Conservation (phyloP, 768 basidiomycete species). For the Lactifluus echinatus region DNA sequence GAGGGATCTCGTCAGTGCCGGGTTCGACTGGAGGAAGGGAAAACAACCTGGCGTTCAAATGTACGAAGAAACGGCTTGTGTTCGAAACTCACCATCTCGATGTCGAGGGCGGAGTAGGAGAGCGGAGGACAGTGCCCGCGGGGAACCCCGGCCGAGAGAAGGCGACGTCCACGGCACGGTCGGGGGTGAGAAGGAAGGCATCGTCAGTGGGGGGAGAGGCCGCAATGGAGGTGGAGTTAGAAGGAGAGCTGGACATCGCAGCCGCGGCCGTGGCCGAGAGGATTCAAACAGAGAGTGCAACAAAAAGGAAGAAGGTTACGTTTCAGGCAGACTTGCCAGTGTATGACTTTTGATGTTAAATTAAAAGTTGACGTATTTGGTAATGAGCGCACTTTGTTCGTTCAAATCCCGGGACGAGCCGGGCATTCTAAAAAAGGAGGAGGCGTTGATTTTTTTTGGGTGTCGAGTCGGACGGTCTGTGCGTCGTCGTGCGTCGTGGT, state of each 20-base stretch:
- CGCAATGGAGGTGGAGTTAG: constrained; percentile 38
- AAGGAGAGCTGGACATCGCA: constrained; percentile 23
- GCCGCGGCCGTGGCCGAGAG: constrained; percentile 10
- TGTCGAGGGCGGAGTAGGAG: constrained; percentile 75
- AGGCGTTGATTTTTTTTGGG: background rate
- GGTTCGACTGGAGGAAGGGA: constrained; percentile 60
- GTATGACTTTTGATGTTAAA: constrained; percentile 54
- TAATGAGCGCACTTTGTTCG: background rate
- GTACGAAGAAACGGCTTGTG: constrained; percentile 77
- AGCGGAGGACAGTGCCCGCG: constrained; percentile 56
- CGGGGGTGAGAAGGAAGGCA: background rate
- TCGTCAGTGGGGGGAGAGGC: constrained; percentile 24
- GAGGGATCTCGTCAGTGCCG: constrained; percentile 60
- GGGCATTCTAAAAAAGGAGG: constrained; percentile 1
- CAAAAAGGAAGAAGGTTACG: constrained; percentile 58
- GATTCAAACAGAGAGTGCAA: constrained; percentile 24
- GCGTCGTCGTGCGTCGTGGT: background rate
- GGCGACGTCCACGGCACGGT: background rate
- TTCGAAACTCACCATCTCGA: constrained; percentile 90
- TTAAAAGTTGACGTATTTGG: background rate
- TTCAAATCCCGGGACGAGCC: background rate
- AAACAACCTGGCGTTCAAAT: constrained; percentile 93
- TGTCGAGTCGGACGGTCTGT: background rate
- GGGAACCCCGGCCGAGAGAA: constrained; percentile 21
- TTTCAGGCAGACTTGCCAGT: constrained; percentile 62